Evolutionary conservation across 176 grass and related monocot genomes (phyloP), one percentile per base, ranked within the genome.

Genomic region (Lolium rigidum): DNA sequence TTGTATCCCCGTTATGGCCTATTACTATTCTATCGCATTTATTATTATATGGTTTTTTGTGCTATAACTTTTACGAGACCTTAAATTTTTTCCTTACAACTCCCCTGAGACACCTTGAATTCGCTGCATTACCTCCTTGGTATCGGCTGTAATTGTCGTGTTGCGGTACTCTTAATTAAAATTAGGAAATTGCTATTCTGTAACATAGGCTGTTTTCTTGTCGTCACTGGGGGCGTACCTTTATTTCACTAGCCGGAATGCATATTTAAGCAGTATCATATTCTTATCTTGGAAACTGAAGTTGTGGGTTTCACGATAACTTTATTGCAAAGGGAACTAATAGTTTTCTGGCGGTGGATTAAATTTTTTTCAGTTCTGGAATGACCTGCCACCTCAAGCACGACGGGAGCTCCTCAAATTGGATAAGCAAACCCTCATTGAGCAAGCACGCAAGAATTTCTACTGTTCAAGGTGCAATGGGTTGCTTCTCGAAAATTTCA

Each of bases 381-480:
- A 80, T 79, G 91, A 93, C 28, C 80, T 98, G 86, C 81, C 89
- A 7, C 74, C 80, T 78, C 89, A 93, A 82, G 89, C 89, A 63
- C 90, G 95, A 24, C 87, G 89, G 52, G 88, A 91, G 55, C 88
- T 98, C 57, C 90, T 98, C 51, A 90, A 87, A 84, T 95, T 98
- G 54, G 95, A 98, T 91, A 98, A 98, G 58, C 95, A 98, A 62
- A 84, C 95, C 48, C 88, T 98, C n/a, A 93, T 95, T 64, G 95
- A 98, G 64, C 95, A 98, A 89, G 91, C 87, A 79, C 86, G 93
- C 51, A 98, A 93, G 80, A 98, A 95, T 85, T 94, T 95, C 39
- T 98, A 98, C 74, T 98, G 95, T 59, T 98, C 95, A 82, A 91
- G 95, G 67, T 98, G 95, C 85, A 98, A 98, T 80, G 95, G 95